Conservation (phyloP, 768 basidiomycete genomes). For the Boletus reticulatus region DNA sequence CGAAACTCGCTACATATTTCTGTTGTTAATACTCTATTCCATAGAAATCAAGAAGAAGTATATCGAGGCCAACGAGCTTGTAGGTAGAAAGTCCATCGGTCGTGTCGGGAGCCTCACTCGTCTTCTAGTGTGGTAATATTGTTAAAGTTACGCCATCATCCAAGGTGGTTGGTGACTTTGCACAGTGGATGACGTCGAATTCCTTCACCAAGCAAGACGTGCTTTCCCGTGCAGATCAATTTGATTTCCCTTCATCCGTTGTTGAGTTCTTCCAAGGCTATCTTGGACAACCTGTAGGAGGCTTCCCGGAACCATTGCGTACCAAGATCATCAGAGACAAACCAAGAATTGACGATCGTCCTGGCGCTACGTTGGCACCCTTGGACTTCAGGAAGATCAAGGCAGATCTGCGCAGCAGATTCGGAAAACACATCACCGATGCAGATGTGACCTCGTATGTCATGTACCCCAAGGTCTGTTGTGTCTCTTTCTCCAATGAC, state of each 20-base stretch:
- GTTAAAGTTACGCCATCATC: conserved; percentile 99
- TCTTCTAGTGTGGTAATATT: conserved; percentile 84
- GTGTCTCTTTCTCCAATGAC: conserved; percentile 4
- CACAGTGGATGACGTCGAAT: conserved; percentile 99
- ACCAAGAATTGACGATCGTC: conserved; percentile 89
- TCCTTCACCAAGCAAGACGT: conserved; percentile 85
- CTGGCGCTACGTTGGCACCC: conserved; percentile 83
- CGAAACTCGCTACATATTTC: conserved; percentile 7
- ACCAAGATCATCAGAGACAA: conserved; percentile 90
- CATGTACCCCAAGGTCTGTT: conserved; percentile 95
- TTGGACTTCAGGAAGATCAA: conserved; percentile 97
- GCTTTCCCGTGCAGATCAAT: conserved; percentile 75
- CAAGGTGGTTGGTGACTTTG: conserved; percentile 98
- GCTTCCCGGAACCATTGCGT: conserved; percentile 97
- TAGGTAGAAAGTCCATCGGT: conserved; percentile 37
- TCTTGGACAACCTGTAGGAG: conserved; percentile 96
- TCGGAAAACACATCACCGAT: conserved; percentile 93
- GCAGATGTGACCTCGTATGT: conserved; percentile 92
- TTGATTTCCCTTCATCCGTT: conserved; percentile 97
- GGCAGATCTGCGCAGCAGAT: conserved; percentile 87
- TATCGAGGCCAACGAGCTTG: conserved; percentile 94
- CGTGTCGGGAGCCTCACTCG: conserved; percentile 2
- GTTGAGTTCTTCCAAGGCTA: conserved; percentile 99
- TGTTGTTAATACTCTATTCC: conserved; percentile 1
- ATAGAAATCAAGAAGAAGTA: conserved; percentile 97